Conservation (phyloP, 495 filamentous ascomycete species). For the Xylaria longipes region DNA sequence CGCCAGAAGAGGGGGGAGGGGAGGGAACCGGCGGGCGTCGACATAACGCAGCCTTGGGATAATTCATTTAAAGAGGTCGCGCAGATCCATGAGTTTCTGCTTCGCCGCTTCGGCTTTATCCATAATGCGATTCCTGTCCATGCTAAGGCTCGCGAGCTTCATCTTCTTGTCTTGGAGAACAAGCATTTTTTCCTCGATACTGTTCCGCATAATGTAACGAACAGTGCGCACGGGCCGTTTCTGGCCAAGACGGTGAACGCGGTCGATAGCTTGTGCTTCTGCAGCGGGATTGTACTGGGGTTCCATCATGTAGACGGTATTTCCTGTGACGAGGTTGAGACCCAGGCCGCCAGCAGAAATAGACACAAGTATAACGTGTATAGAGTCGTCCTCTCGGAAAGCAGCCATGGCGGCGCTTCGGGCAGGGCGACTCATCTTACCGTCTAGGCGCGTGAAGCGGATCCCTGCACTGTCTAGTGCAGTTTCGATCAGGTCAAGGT, state of each 20-base stretch:
- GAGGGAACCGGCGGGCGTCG: background rate
- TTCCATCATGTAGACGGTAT: conserved; percentile 94
- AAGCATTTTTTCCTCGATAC: conserved; percentile 94
- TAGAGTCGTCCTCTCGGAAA: conserved; percentile 74
- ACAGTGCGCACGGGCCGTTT: conserved; percentile 79
- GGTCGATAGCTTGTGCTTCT: conserved; percentile 92
- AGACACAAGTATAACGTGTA: conserved; percentile 86
- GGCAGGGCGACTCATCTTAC: conserved; percentile 76
- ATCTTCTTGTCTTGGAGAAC: conserved; percentile 89
- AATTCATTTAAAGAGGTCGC: conserved; percentile 77
- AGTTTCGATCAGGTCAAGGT: conserved; percentile 90
- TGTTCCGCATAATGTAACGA: conserved; percentile 85
- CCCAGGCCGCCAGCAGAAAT: conserved; percentile 92
- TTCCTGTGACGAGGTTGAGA: conserved; percentile 86
- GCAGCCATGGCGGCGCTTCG: conserved; percentile 73
- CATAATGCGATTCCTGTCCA: conserved; percentile 65
- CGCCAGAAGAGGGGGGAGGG: background rate
- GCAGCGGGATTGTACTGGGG: conserved; percentile 96
- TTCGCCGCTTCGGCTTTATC: conserved; percentile 77
- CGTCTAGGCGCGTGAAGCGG: conserved; percentile 81
- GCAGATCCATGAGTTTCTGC: conserved; percentile 78
- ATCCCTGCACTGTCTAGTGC: conserved; percentile 74
- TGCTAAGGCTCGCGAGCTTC: conserved; percentile 82
- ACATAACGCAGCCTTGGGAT: background rate
- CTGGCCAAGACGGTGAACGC: conserved; percentile 92